Conservation (phyloP, 108 stramenopile genomes). For the Cyclotella atomus region DNA sequence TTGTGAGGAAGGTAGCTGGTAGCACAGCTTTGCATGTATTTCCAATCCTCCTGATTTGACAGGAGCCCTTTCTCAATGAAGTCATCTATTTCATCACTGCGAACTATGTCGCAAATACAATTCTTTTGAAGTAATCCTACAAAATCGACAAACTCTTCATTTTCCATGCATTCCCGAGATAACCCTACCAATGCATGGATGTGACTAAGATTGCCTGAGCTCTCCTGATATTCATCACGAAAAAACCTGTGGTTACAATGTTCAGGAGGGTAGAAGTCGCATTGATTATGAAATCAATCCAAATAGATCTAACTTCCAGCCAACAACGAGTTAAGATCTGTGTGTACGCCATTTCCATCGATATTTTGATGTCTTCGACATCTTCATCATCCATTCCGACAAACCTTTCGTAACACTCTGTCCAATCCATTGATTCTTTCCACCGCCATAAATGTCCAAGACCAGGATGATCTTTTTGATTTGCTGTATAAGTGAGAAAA, state of each 20-base stretch:
- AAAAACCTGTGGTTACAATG: not conserved
- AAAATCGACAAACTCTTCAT: constrained; percentile 12
- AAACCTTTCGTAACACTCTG: not conserved
- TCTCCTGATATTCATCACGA: constrained; percentile 26
- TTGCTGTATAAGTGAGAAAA: constrained; percentile 5
- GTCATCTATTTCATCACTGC: not conserved
- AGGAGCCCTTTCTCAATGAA: constrained; percentile 9
- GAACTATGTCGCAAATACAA: not conserved
- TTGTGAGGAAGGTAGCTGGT: not conserved
- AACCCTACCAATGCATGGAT: constrained; percentile 21
- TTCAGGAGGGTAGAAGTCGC: not conserved
- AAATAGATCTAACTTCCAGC: constrained; percentile 18
- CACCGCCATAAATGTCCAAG: not conserved
- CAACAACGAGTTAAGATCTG: constrained; percentile 7
- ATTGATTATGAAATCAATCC: constrained; percentile 7
- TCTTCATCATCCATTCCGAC: not conserved
- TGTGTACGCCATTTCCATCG: constrained; percentile 24
- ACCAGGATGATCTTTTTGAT: constrained; percentile 1
- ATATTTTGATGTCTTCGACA: not conserved
- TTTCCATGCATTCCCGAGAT: not conserved
- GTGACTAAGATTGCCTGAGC: constrained; percentile 23
- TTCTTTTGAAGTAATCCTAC: constrained; percentile 14
- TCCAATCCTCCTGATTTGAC: constrained; percentile 4
- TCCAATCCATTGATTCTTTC: not conserved
- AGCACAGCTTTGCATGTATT: not conserved